Evolutionary conservation across 2,329 filamentous ascomycete genomes (phyloP), one percentile per base, ranked within the genome.

Genomic region (Ophiognomonia clavigignenti-juglandacearum): DNA sequence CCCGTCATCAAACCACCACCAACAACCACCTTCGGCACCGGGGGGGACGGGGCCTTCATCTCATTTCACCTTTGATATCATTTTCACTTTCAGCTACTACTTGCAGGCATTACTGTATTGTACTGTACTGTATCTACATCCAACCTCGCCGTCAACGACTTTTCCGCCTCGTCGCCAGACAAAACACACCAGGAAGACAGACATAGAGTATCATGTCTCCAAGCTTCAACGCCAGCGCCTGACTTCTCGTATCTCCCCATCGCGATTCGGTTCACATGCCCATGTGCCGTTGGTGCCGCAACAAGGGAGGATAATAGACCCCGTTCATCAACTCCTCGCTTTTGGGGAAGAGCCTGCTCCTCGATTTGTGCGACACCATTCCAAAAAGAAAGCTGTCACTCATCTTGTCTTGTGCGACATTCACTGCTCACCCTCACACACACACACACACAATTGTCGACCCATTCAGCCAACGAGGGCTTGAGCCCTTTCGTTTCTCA

Each of bases 1-100:
- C n/a, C 26, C 29, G 45, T 51, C 49, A 51, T 51, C 49, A 48
- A 51, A 51, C 49, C 23, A 42, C 22, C 24, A n/a, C 29, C 29
- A 31, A 13, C 29, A 31, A 31, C 11, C 29, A 13, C 29, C 29
- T 41, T 24, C 18, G 14, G 24, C 13, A 9, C 14, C 26, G 5
- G 23, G 18, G 18, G 19, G 18, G 7, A 23, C 41, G 9, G 34
- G 16, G 23, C 14, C 8, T 38, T 7, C 10, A 38, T 38, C 8
- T 22, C 9, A 18, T 19, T 19, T 19, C 16, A n/a, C n/a, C n/a
- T n/a, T n/a, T n/a, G n/a, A n/a, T n/a, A n/a, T n/a, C n/a, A n/a
- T n/a, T n/a, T n/a, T n/a, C n/a, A n/a, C n/a, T n/a, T n/a, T n/a
- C n/a, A n/a, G n/a, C n/a, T n/a, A n/a, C n/a, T n/a, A n/a, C n/a